Conservation (phyloP, 805 yeast species). For the Hanseniaspora osmophila region DNA sequence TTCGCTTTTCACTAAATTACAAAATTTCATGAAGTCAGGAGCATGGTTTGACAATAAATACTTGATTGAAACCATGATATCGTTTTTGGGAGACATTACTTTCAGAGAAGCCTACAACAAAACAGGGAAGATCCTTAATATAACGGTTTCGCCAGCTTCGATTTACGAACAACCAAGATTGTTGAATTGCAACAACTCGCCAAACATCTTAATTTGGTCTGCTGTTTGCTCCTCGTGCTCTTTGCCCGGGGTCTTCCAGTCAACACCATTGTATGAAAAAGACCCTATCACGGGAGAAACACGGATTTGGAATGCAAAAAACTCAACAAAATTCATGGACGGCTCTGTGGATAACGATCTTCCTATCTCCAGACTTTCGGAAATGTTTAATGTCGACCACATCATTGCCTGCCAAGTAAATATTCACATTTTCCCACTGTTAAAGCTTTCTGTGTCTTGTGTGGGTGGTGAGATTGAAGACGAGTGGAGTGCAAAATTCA, state of each 20-base stretch:
- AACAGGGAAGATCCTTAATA: conserved; percentile 83
- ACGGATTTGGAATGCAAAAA: conserved; percentile 60
- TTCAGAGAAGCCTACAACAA: conserved; percentile 90
- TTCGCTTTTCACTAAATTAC: conserved; percentile 15
- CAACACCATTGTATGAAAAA: conserved; percentile 75
- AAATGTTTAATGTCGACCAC: conserved; percentile 95
- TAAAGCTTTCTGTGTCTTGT: conserved; percentile 51
- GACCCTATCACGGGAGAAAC: conserved; percentile 56
- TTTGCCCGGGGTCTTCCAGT: conserved; percentile 80
- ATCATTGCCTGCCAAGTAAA: conserved; percentile 96
- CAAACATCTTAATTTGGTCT: conserved; percentile 71
- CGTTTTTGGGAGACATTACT: conserved; percentile 75
- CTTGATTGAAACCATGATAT: conserved; percentile 58
- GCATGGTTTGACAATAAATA: conserved; percentile 75
- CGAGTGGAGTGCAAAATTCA: conserved; percentile 41
- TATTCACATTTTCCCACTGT: conserved; percentile 85
- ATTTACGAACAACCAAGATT: conserved; percentile 82
- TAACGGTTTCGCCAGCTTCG: conserved; percentile 86
- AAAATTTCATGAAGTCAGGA: conserved; percentile 55
- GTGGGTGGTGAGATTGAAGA: conserved; percentile 58
- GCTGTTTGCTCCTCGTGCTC: conserved; percentile 92
- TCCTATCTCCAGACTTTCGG: conserved; percentile 80
- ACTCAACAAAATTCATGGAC: conserved; percentile 73
- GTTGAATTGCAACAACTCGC: conserved; percentile 66
- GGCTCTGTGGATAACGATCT: conserved; percentile 93